phyloP scores from a whole-genome alignment of 495 filamentous ascomycete species.

The Penicillium psychrofluorescens region DNA sequence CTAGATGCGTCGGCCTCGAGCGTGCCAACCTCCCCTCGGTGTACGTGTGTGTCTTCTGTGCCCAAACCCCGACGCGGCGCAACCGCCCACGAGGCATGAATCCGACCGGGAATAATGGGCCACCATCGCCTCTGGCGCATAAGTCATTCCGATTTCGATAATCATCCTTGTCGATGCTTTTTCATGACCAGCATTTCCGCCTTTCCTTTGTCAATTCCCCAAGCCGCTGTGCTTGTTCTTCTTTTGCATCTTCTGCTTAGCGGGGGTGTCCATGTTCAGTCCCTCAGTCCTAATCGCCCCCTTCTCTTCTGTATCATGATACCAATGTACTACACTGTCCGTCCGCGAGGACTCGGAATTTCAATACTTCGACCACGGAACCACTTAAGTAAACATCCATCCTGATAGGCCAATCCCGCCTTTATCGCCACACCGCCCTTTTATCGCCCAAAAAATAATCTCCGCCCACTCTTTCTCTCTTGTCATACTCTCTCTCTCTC shows the following conservation, averaged over 20 bases:
- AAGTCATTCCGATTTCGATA: slow-evolving; percentile 52
- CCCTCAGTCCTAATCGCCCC: slow-evolving; percentile 16
- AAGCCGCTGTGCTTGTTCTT: slow-evolving; percentile 1
- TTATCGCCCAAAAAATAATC: slow-evolving; percentile 13
- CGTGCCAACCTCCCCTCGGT: slow-evolving; percentile 58
- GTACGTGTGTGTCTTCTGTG: slow-evolving; percentile 76
- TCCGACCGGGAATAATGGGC: slow-evolving; percentile 31
- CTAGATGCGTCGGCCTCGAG: slow-evolving; percentile 66
- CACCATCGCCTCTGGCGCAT: slow-evolving; percentile 57
- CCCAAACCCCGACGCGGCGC: slow-evolving; percentile 63
- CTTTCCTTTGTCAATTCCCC: slow-evolving; percentile 21
- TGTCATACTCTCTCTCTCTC: background rate
- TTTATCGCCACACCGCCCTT: slow-evolving; percentile 40
- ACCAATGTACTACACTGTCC: background rate
- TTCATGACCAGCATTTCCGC: slow-evolving; percentile 1
- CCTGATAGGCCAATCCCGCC: slow-evolving; percentile 16
- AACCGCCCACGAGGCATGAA: slow-evolving; percentile 54
- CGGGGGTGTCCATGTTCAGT: slow-evolving; percentile 4
- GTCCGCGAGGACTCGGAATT: background rate
- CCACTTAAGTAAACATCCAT: background rate
- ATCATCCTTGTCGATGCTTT: slow-evolving; percentile 10
- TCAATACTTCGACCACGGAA: background rate
- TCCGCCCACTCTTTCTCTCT: slow-evolving; percentile 12
- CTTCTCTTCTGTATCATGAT: background rate
- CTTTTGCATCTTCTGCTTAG: slow-evolving; percentile 10